Percentiles rank a stretch among this genome's conserved stretches.
Evolutionary conservation across 768 basidiomycete genomes (phyloP).

Genomic region (Dacryopinax spathularia): DNA sequence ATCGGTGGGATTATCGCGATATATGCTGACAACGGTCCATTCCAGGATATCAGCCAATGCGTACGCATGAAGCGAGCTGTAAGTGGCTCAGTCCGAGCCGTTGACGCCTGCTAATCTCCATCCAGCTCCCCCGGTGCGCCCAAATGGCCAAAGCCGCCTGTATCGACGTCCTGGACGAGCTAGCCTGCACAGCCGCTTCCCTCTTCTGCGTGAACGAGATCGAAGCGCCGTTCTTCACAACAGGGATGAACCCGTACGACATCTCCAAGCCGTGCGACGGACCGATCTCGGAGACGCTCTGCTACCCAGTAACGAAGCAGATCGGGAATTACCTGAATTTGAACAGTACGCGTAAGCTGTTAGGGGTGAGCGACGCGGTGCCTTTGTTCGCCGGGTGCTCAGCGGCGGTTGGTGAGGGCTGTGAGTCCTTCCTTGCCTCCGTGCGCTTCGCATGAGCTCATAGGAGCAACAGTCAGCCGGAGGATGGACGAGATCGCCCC

Average conservation of each 20-base stretch:
- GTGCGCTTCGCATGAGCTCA: not conserved
- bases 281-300: slow-evolving; percentile 22
- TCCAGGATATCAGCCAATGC: not conserved
- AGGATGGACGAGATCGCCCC: not conserved
- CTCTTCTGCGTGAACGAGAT: slow-evolving; percentile 49
- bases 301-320: slow-evolving; percentile 38
- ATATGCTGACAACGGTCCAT: not conserved
- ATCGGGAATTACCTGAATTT: slow-evolving; percentile 3
- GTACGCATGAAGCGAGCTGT: not conserved
- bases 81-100: too few relatives aligned
- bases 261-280: slow-evolving; percentile 42
- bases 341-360: not conserved
- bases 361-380: not conserved
- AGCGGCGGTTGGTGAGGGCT: not conserved
- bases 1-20: not conserved
- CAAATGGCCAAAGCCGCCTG: slow-evolving; percentile 42
- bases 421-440: not conserved
- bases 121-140: slow-evolving; percentile 55
- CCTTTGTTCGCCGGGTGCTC: not conserved
- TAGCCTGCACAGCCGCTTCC: slow-evolving; percentile 50
- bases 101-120: not conserved
- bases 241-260: slow-evolving; percentile 46
- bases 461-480: not conserved
- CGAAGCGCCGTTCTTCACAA: slow-evolving; percentile 30
- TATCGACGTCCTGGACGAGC: slow-evolving; percentile 49